A percentile compares a stretch with the other conserved stretches of the same genome.
phyloP scores from a whole-genome alignment of 2,329 filamentous ascomycete genomes.

The Fusarium miscanthi region DNA sequence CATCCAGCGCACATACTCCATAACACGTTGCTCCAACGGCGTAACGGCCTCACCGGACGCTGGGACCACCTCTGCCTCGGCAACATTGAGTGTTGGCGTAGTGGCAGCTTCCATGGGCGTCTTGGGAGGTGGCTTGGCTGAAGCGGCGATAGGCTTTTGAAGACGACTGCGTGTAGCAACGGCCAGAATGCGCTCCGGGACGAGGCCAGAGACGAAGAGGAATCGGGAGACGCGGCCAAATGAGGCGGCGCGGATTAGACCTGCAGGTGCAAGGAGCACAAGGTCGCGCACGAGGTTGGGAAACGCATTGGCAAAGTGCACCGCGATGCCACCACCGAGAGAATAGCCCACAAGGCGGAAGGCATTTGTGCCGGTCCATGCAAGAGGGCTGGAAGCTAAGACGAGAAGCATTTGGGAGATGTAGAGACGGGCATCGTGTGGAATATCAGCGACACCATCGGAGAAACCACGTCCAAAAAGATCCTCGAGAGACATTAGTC shows the following conservation, averaged over 20 bases:
- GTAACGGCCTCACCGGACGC: constrained; percentile 43
- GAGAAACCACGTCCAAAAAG: constrained; percentile 77
- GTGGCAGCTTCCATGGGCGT: constrained; percentile 40
- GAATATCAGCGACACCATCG: constrained; percentile 71
- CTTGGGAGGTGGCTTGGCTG: constrained; percentile 41
- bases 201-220: constrained; percentile 64
- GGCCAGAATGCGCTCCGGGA: constrained; percentile 64
- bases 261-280: constrained; percentile 81
- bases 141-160: constrained; percentile 60
- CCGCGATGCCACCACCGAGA: constrained; percentile 81
- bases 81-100: constrained; percentile 50
- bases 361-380: constrained; percentile 69
- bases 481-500: constrained; percentile 57
- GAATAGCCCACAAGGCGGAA: constrained; percentile 83
- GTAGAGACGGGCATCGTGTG: constrained; percentile 80
- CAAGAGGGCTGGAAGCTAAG: constrained; percentile 74
- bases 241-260: constrained; percentile 71
- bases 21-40: constrained; percentile 60
- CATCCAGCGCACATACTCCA: constrained; percentile 68
- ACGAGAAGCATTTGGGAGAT: constrained; percentile 77
- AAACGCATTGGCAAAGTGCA: constrained; percentile 79
- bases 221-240: constrained; percentile 62
- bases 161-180: constrained; percentile 61
- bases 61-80: constrained; percentile 55
- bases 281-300: constrained; percentile 75